These are phyloP conservation scores for Fonsecaea monophora DNA, from an alignment of 2,329 filamentous ascomycete genomes.

Conservation along the genomic window DNA sequence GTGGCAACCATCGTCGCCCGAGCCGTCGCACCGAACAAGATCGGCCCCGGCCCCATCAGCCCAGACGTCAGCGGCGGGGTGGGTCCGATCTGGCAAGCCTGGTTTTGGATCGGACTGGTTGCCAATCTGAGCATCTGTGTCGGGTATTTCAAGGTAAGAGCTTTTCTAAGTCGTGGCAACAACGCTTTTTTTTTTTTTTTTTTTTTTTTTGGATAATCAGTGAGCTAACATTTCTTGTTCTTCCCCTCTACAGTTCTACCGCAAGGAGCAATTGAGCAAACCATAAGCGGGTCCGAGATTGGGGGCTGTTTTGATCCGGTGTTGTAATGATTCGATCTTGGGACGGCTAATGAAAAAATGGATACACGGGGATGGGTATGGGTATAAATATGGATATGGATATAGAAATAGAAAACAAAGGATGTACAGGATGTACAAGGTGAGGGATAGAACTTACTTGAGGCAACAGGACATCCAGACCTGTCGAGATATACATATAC, in stretches of 20 bases:
- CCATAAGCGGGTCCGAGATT: constrained; percentile 37
- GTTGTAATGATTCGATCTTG: too few species aligned
- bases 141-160: constrained; percentile 59
- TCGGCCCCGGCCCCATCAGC: constrained; percentile 68
- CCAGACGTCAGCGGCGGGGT: constrained; percentile 64
- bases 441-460: too few species aligned
- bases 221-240: constrained; percentile 5
- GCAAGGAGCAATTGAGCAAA: constrained; percentile 54
- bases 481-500: too few species aligned
- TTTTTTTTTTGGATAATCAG: neutral
- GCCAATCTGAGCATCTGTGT: constrained; percentile 66
- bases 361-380: too few species aligned
- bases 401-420: too few species aligned
- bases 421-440: too few species aligned
- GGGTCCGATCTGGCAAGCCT: constrained; percentile 55
- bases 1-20: constrained; percentile 68
- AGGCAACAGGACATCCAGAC: too few species aligned
- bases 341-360: too few species aligned
- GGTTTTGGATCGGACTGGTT: constrained; percentile 67
- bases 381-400: too few species aligned
- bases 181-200: neutral
- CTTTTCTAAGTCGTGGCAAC: neutral
- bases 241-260: constrained; percentile 50
- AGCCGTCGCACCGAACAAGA: constrained; percentile 65
- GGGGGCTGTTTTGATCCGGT: too few species aligned